These are phyloP conservation scores for Bipolaris sorokiniana DNA, from an alignment of 2,329 filamentous ascomycete genomes.

Conservation along the genomic window DNA sequence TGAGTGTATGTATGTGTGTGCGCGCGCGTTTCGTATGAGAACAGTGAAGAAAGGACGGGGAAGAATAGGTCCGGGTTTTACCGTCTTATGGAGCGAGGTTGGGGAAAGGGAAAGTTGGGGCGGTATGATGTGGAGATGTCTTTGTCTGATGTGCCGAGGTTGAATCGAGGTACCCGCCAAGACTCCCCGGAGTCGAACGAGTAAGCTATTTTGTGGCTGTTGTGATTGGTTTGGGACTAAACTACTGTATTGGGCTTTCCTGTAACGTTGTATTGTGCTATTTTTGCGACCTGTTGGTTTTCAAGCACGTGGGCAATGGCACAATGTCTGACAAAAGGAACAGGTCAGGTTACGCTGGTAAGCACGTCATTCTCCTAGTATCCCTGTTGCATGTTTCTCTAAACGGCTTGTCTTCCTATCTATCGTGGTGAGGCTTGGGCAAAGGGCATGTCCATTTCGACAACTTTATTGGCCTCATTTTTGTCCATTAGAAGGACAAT, in stretches of 20 bases:
- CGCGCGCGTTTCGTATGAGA: too few species aligned
- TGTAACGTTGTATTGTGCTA: neutral
- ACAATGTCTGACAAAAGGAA: neutral
- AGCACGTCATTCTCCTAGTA: neutral
- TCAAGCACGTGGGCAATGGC: neutral
- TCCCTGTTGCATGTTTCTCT: neutral
- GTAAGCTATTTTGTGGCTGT: conserved; percentile 4
- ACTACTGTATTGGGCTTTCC: neutral
- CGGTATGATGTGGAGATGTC: conserved; percentile 2
- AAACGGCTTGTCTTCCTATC: neutral
- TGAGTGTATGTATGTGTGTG: too few species aligned
- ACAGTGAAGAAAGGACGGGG: too few species aligned
- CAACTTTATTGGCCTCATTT: neutral
- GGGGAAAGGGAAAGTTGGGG: too few species aligned
- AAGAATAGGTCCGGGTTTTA: too few species aligned
- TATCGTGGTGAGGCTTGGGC: neutral
- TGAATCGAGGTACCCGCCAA: conserved; percentile 1
- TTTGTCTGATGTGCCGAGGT: conserved; percentile 8
- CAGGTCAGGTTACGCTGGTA: neutral
- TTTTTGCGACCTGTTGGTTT: neutral
- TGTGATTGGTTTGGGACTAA: conserved; percentile 10
- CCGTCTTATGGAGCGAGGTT: too few species aligned
- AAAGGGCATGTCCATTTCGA: neutral
- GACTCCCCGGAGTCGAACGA: neutral
- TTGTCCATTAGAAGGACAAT: neutral